Evolutionary conservation across 2,329 filamentous ascomycete species (phyloP), one percentile per base, ranked within the genome.

Genomic region (Biscogniauxia mediterranea): DNA sequence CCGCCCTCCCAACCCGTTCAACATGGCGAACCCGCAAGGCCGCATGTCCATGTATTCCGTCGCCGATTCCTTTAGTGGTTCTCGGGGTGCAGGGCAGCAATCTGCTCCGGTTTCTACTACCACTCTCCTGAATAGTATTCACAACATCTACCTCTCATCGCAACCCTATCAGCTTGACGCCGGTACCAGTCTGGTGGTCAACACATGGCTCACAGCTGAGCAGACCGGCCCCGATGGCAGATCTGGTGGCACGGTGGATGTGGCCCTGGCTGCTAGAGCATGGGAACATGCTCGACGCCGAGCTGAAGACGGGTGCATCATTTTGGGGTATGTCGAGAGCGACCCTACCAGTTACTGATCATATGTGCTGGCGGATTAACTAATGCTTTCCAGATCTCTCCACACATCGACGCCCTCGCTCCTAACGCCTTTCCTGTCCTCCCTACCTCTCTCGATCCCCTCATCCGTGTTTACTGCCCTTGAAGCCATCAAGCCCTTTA

Each of bases 271-370:
- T 17, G 82, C 86, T 57, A 87, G 92, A 74, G 93, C 93, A 2
- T 99, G 95, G 94, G 95, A 99, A 78, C 95, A 99, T 81, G 94
- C 95, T 60, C 86, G 94, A 68, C 88, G 95, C 64, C 87, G 95
- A 79, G 95, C 95, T 51, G 95, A 99, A 76, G 95, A 99, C 79
- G 93, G 92, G 17, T 97, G 93, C 73, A 90, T 99, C 65, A 83
- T 98, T 58, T 78, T 99, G 68, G 90, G 91, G 92, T 96, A 82
- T 68, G 87, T 32, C 11, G 28, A 32, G 28, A 32, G 7, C 28
- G 28, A 6, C 28, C 28, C 28, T 32, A 54, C 67, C 69, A 66
- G 72, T 54, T 50, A 6, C 57, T 55, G 1, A 56, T 49, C 38
- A 20, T 32, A 32, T 32, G 7, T 32, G 7, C 7, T 13, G 23